Conservation (phyloP, 768 basidiomycete species). For the Boletales sp. region DNA sequence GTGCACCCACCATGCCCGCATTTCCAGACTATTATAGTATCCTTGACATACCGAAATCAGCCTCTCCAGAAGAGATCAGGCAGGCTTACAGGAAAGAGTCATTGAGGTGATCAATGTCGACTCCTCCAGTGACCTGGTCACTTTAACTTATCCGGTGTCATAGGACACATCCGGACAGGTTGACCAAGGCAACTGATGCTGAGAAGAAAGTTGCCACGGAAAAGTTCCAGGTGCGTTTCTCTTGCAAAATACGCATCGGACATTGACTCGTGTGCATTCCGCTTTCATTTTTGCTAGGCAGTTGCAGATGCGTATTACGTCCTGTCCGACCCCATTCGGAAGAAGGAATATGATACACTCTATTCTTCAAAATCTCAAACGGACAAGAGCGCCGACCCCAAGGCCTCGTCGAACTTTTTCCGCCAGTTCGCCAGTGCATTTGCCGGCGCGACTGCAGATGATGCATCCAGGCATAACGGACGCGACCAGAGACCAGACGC, state of each 20-base stretch:
- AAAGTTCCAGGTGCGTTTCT: conserved; percentile 63
- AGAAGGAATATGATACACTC: conserved; percentile 68
- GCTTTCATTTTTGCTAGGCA: conserved; percentile 35
- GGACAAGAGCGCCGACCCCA: conserved; percentile 59
- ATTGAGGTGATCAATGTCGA: conserved; percentile 44
- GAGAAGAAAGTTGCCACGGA: conserved; percentile 79
- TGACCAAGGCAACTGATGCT: conserved; percentile 62
- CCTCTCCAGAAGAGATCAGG: conserved; percentile 66
- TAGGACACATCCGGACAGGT: conserved; percentile 88
- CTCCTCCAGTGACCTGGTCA: not conserved
- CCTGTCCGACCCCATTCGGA: conserved; percentile 72
- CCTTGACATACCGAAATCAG: conserved; percentile 49
- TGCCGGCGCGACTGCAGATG: conserved; percentile 33
- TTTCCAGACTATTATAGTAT: conserved; percentile 82
- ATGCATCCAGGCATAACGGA: conserved; percentile 29
- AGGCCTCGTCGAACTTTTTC: conserved; percentile 73
- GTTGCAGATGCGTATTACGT: conserved; percentile 96
- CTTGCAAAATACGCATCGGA: too few species aligned
- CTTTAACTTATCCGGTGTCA: conserved; percentile 19
- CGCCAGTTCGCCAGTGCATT: conserved; percentile 73
- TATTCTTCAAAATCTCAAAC: conserved; percentile 50
- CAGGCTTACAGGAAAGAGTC: conserved; percentile 82
- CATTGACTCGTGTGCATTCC: not conserved
- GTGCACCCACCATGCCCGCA: conserved; percentile 51
- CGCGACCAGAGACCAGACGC: conserved; percentile 62